Evolutionary conservation across 2,329 filamentous ascomycete species (phyloP), one percentile per base, ranked within the genome.

Genomic region (Cordyceps javanica): DNA sequence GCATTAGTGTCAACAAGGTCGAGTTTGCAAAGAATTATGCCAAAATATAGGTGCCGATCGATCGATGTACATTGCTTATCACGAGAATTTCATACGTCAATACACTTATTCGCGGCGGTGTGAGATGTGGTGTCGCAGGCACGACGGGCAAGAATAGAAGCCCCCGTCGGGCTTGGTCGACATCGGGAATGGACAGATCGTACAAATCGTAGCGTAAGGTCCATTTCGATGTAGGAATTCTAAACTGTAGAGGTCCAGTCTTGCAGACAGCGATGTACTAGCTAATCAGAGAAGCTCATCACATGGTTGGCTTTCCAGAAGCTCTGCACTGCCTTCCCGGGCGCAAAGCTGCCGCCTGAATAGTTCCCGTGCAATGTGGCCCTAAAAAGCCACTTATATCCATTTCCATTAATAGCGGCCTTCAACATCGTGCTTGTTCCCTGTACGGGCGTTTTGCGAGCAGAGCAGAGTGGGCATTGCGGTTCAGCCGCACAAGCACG

Each of bases 1-100:
- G 16, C 13, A 42, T 41, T 42, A 69, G 67, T 55, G 65, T 65
- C 14, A 69, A 70, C 63, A 68, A 62, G 57, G 64, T 72, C 38
- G 66, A 71, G 36, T 73, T 71, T 61, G 39, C 56, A 9, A 58
- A 60, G 36, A 53, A 65, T 19, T 67, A 66, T 59, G 56, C 69
- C 61, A 70, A 58, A 61, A 67, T 59, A 25, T 65, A 48, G 28
- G 21, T 28, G 21, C 19, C 10, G 26, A 36, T 28, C n/a, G 28
- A 36, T 44, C 13, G 19, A 42, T 50, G 19, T 57, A 57, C 45
- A 28, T 44, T 50, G 54, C 44, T 8, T 50, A 57, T 57, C 28
- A 16, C 38, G 45, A 57, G 54, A 57, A 57, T 57, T 13, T 50
- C 9, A 57, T 14, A 50, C 45, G 34, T 57, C 54, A 57, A 57